A percentile compares a stretch with the other conserved stretches of the same genome.
phyloP scores from a whole-genome alignment of 2,329 filamentous ascomycete species.

The Epichloe sp. region DNA sequence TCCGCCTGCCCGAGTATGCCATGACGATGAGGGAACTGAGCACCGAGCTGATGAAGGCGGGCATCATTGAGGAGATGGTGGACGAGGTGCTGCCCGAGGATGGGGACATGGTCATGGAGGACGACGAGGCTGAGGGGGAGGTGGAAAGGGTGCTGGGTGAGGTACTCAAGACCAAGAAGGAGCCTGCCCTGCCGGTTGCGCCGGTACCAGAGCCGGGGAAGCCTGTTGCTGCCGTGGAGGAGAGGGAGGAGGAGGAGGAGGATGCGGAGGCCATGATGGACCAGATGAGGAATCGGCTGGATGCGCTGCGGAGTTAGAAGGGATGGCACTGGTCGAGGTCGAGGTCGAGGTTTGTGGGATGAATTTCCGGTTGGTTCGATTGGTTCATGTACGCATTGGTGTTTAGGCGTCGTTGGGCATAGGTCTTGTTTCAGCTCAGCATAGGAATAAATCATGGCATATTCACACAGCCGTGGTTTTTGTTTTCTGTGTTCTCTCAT shows the following conservation, averaged over 20 bases:
- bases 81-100: conserved; percentile 73
- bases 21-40: conserved; percentile 82
- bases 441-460: background rate
- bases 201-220: conserved; percentile 38
- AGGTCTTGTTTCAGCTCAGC: background rate
- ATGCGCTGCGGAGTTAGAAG: conserved; percentile 71
- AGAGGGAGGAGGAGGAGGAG: conserved; percentile 42
- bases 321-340: background rate
- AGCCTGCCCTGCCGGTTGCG: conserved; percentile 40
- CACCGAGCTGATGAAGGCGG: conserved; percentile 81
- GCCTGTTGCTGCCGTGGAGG: conserved; percentile 35
- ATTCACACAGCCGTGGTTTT: background rate
- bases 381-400: background rate
- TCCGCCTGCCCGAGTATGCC: conserved; percentile 72
- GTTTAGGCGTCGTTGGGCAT: background rate
- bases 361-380: background rate
- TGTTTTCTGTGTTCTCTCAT: background rate
- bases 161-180: conserved; percentile 70
- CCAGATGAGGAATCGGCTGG: conserved; percentile 83
- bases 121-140: conserved; percentile 64
- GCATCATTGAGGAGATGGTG: conserved; percentile 96
- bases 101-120: conserved; percentile 57
- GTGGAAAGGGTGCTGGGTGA: conserved; percentile 89
- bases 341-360: background rate
- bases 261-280: conserved; percentile 83